Evolutionary conservation across 495 filamentous ascomycete species (phyloP).

Genomic region (Chaetomium cochliodes): DNA sequence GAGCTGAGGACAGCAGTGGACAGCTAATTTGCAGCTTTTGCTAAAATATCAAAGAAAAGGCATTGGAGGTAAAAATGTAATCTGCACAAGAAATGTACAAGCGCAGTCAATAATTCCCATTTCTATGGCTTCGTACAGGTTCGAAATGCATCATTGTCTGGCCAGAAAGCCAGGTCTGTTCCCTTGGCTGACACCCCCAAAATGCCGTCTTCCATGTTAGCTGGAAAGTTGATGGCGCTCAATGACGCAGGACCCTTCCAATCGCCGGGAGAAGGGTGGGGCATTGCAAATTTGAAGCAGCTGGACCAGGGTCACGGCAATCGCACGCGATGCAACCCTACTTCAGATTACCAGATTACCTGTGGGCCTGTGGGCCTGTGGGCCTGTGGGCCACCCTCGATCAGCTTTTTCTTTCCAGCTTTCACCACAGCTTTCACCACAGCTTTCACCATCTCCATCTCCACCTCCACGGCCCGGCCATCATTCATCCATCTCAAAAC

Average conservation of each 20-base stretch:
- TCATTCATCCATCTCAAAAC: background rate
- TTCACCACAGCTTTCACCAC: background rate
- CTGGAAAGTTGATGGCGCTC: background rate
- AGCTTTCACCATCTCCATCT: background rate
- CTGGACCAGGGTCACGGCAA: slow-evolving; percentile 18
- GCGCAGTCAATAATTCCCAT: too few species aligned
- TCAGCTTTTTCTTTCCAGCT: too few species aligned
- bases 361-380: too few species aligned
- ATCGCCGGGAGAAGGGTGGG: background rate
- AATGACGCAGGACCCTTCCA: slow-evolving; percentile 6
- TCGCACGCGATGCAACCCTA: slow-evolving; percentile 6
- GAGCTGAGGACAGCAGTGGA: background rate
- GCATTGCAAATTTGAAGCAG: slow-evolving; percentile 14
- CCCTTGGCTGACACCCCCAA: background rate
- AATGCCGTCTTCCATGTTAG: too few species aligned
- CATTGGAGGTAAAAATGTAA: too few species aligned
- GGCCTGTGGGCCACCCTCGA: background rate
- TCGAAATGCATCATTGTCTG: too few species aligned
- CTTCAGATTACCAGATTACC: too few species aligned
- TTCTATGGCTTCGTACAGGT: too few species aligned
- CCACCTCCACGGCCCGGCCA: background rate
- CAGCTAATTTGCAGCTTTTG: background rate
- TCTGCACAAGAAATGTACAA: too few species aligned
- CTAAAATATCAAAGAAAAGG: too few species aligned
- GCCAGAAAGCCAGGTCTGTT: background rate